These are phyloP conservation scores for Suhomyces kilbournensis DNA, from an alignment of 805 yeast genomes.

Conservation along the genomic window DNA sequence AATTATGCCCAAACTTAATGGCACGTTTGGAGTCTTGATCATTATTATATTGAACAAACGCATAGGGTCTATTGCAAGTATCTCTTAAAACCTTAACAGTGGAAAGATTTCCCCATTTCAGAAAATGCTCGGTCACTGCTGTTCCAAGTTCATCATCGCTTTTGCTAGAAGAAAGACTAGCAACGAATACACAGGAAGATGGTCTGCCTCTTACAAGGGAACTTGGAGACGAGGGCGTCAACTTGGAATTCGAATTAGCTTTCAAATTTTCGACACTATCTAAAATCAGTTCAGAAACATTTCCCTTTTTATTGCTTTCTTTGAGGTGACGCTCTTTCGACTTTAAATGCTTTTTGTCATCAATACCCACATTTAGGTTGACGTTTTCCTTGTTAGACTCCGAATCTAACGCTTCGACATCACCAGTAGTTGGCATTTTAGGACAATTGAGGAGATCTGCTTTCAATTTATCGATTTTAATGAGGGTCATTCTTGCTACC, in stretches of 20 bases:
- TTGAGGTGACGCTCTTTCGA: background rate
- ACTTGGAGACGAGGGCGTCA: background rate
- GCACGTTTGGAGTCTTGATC: constrained; percentile 72
- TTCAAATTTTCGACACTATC: background rate
- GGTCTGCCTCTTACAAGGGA: constrained; percentile 54
- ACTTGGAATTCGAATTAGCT: background rate
- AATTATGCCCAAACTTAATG: constrained; percentile 63
- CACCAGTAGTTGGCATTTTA: background rate
- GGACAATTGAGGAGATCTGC: background rate
- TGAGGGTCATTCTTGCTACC: background rate
- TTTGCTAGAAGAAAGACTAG: constrained; percentile 63
- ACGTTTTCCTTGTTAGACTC: background rate
- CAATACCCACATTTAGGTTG: background rate
- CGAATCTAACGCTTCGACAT: background rate
- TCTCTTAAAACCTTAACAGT: constrained; percentile 83
- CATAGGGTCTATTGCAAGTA: constrained; percentile 79
- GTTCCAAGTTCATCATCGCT: constrained; percentile 70
- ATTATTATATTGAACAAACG: constrained; percentile 80
- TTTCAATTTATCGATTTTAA: background rate
- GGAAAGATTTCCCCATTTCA: constrained; percentile 65
- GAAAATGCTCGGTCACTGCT: constrained; percentile 67
- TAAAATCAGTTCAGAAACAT: background rate
- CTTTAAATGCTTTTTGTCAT: background rate
- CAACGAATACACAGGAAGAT: constrained; percentile 85
- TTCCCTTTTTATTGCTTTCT: background rate